Base-by-base conservation (phyloP, 2,329 filamentous ascomycete genomes). In the Phialophora chinensis region DNA sequence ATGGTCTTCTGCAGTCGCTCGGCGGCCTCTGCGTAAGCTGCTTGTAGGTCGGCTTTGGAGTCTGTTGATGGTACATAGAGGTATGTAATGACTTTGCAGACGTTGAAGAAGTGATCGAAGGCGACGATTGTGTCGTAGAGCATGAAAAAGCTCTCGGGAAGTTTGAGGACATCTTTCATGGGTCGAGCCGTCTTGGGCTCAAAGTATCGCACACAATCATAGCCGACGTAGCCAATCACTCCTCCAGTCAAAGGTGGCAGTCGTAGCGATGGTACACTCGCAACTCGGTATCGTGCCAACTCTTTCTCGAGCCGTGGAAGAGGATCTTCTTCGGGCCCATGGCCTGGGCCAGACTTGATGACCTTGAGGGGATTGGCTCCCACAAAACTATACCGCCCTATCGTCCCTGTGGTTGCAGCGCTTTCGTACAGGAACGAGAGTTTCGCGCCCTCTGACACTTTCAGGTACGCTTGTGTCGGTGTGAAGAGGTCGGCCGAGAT, bases 181-280 rank as follows among this genome's bases (percentile, higher is more conserved):
- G 92, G 88, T 58, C 93, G 87, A 29, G 89, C 89, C n/a, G 95
- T 98, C 85, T 93, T 96, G 68, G 95, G 95, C 83, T 99, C 95
- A 73, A 99, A 99, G 80, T 98, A 98, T 75, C 90, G 89, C 74
- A 99, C 92, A 78, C 95, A 99, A 77, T 99, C 95, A 76, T 99
- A 99, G 61, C 93, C 93, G 5, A 98, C 92, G 78, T 98, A 99
- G 66, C 95, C 95, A 74, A 99, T 92, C 12, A 93, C 95, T 58
- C 95, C 95, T 49, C 93, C 95, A 0, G 91, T 92, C 80, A 99
- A 83, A 29, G 92, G 91, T 60, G 95, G 95, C 44, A 99, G 85
- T 73, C 86, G 87, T 74, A 98, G 82, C 0, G 89, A 91, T 0
- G 95, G 93, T 3, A 99, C 87, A 49, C 91, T 87, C 38, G 93